Conservation (phyloP, 2,329 filamentous ascomycete genomes). For the Penicillium sp. region DNA sequence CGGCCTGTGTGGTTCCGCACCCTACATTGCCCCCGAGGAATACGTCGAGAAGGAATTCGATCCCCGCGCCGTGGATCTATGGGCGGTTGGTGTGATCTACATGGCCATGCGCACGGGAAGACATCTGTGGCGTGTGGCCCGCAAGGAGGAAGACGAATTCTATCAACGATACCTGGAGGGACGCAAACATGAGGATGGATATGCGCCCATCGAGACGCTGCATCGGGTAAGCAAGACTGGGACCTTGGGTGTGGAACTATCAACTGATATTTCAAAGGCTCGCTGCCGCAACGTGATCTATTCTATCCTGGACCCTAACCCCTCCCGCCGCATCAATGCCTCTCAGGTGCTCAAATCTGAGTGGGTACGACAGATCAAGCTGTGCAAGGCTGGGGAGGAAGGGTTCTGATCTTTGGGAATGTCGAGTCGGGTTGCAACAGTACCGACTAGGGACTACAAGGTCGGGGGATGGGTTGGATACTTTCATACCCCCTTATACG, state of each 20-base stretch:
- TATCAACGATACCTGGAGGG: slow-evolving; percentile 92
- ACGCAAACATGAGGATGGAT: slow-evolving; percentile 88
- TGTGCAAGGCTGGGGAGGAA: slow-evolving; percentile 95
- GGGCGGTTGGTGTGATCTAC: slow-evolving; percentile 98
- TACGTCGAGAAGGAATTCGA: slow-evolving; percentile 95
- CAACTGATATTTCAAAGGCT: slow-evolving; percentile 55
- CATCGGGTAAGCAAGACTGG: slow-evolving; percentile 67
- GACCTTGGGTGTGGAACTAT: not conserved
- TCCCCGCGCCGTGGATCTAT: slow-evolving; percentile 93
- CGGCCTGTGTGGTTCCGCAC: slow-evolving; percentile 89
- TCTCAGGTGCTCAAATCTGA: slow-evolving; percentile 97
- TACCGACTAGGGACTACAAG: not conserved
- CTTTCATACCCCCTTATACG: not conserved
- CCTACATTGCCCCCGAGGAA: slow-evolving; percentile 96
- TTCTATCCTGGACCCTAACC: slow-evolving; percentile 93
- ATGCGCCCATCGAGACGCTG: slow-evolving; percentile 90
- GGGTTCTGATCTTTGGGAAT: slow-evolving; percentile 58
- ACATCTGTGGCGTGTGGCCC: slow-evolving; percentile 94
- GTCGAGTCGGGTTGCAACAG: not conserved
- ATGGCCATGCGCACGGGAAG: slow-evolving; percentile 98
- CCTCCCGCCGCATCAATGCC: slow-evolving; percentile 83
- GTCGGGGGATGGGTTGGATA: not conserved
- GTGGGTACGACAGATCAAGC: slow-evolving; percentile 95
- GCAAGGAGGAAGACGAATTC: slow-evolving; percentile 95
- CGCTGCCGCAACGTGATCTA: slow-evolving; percentile 98